Percentiles rank a stretch among this genome's conserved stretches.
phyloP scores from a whole-genome alignment of 2,329 filamentous ascomycete species.

The Colletotrichum australisinense region DNA sequence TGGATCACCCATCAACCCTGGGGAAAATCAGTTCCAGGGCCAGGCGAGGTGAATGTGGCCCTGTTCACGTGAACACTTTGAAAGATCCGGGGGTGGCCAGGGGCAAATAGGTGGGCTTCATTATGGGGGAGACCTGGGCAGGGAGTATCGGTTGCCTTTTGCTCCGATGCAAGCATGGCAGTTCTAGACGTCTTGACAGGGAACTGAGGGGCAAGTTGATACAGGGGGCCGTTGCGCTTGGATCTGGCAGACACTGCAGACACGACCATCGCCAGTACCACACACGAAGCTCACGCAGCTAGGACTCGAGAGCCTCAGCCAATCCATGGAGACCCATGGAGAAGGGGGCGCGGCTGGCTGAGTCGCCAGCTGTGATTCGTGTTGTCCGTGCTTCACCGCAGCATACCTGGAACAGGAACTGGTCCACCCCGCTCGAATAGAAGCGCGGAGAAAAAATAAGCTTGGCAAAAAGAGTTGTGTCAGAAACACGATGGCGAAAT shows the following conservation, averaged over 20 bases:
- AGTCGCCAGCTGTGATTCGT: conserved; percentile 14
- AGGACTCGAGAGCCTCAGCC: not conserved
- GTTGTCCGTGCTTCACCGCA: conserved; percentile 10
- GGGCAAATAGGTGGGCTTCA: not conserved
- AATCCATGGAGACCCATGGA: conserved; percentile 1
- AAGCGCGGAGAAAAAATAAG: conserved; percentile 15
- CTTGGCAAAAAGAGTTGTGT: conserved; percentile 10
- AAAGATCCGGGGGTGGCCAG: not conserved
- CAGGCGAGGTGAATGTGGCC: not conserved
- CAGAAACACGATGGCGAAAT: conserved; percentile 10
- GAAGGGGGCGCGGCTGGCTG: conserved; percentile 5
- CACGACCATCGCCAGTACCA: not conserved
- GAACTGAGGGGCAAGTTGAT: not conserved
- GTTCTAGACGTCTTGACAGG: not conserved
- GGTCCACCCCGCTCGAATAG: not conserved
- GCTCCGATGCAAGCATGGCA: conserved; percentile 18
- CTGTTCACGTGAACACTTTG: not conserved
- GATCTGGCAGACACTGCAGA: not conserved
- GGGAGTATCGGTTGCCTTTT: conserved; percentile 13
- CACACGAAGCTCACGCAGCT: not conserved
- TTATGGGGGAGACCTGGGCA: conserved; percentile 2
- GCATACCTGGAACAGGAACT: conserved; percentile 25
- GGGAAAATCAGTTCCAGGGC: not conserved
- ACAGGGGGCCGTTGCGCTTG: conserved; percentile 13
- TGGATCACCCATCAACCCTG: not conserved